Conservation (phyloP, 2,329 filamentous ascomycete genomes). For the Trichoderma sp. region DNA sequence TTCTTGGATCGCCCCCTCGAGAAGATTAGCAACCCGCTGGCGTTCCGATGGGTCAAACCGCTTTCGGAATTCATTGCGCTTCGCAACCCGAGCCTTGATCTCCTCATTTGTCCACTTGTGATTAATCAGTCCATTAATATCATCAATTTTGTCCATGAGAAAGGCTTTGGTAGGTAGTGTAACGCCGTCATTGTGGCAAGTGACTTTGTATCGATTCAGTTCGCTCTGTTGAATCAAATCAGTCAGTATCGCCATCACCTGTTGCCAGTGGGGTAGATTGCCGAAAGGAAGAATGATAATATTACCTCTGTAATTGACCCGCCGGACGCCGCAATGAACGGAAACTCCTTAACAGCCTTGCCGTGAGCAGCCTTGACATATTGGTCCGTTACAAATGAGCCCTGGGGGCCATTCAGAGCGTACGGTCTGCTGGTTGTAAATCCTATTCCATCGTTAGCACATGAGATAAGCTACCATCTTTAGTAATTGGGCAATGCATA, state of each 20-base stretch:
- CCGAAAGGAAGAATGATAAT: no score
- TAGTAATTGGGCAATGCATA: constrained; percentile 39
- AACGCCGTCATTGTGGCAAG: constrained; percentile 70
- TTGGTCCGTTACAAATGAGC: constrained; percentile 79
- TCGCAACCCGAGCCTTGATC: constrained; percentile 75
- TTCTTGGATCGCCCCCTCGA: constrained; percentile 65
- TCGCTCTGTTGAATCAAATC: constrained; percentile 59
- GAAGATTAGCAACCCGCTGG: constrained; percentile 63
- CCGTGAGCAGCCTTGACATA: constrained; percentile 83
- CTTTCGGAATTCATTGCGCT: constrained; percentile 66
- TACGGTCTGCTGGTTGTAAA: constrained; percentile 82
- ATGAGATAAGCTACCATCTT: background rate
- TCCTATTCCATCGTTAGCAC: constrained; percentile 49
- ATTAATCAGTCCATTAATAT: constrained; percentile 77
- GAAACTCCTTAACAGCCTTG: constrained; percentile 79
- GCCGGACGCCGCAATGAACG: constrained; percentile 89
- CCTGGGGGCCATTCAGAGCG: constrained; percentile 75
- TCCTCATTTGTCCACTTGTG: constrained; percentile 82
- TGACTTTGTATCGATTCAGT: constrained; percentile 77
- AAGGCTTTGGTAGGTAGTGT: constrained; percentile 71
- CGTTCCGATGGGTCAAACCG: constrained; percentile 69
- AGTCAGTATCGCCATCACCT: constrained; percentile 30
- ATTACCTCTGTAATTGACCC: constrained; percentile 76
- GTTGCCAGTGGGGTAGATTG: background rate
- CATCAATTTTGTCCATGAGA: constrained; percentile 71